phyloP scores from a whole-genome alignment of 257 asterid genomes.

The Gentiana straminea region DNA sequence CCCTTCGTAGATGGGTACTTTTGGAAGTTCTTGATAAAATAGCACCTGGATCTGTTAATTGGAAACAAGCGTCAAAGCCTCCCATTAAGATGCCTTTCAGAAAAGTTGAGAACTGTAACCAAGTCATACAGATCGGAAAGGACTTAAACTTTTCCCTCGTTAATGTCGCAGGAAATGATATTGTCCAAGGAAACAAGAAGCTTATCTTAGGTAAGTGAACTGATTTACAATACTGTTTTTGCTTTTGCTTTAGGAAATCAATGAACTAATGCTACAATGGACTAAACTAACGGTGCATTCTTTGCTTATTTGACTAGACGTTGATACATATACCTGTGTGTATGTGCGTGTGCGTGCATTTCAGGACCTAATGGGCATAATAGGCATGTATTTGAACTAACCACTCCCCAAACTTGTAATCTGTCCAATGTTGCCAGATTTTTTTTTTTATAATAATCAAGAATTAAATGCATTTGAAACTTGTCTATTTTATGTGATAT shows the following conservation, averaged over 20 bases:
- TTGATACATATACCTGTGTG: too few species aligned
- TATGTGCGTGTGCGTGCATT: too few species aligned
- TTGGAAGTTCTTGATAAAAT: slow-evolving; percentile 67
- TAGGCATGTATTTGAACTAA: too few species aligned
- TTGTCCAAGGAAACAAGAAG: slow-evolving; percentile 93
- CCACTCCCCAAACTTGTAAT: too few species aligned
- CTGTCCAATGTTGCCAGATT: too few species aligned
- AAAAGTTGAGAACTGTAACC: slow-evolving; percentile 87
- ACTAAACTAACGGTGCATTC: too few species aligned
- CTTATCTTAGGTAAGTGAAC: slow-evolving; percentile 54
- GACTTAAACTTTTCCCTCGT: slow-evolving; percentile 74
- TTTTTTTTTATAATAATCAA: too few species aligned
- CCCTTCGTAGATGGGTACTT: slow-evolving; percentile 59
- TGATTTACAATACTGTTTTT: too few species aligned
- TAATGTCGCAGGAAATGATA: slow-evolving; percentile 86
- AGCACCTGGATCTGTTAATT: slow-evolving; percentile 60
- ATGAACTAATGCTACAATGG: too few species aligned
- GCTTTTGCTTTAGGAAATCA: too few species aligned
- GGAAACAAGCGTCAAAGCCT: slow-evolving; percentile 83
- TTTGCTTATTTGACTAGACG: too few species aligned
- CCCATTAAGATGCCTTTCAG: slow-evolving; percentile 85
- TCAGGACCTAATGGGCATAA: too few species aligned
- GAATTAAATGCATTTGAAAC: not conserved
- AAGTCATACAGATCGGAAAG: slow-evolving; percentile 74
- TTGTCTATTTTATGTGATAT: not conserved